Conservation (phyloP, 129 eudicot species). For the Arctium minus region DNA sequence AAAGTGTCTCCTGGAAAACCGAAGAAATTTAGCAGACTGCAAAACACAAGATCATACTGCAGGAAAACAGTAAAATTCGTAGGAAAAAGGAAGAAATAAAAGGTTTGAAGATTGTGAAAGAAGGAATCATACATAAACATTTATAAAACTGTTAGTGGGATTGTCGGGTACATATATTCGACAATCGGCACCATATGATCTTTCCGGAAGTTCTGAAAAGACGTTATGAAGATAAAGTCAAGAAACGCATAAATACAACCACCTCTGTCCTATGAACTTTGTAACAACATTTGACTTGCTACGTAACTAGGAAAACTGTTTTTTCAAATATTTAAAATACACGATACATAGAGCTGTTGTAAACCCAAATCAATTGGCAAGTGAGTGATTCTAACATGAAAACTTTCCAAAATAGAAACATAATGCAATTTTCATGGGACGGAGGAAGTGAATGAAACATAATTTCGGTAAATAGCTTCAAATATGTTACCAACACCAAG, state of each 20-base stretch:
- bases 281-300: not conserved
- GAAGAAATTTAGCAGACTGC: slow-evolving; percentile 14
- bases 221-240: slow-evolving; percentile 6
- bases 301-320: not conserved
- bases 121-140: slow-evolving; percentile 96
- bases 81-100: not conserved
- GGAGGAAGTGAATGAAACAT: not conserved
- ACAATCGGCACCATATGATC: slow-evolving; percentile 97
- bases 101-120: slow-evolving; percentile 38
- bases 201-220: slow-evolving; percentile 89
- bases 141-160: slow-evolving; percentile 95
- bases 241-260: not conserved
- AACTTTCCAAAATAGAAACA: not conserved
- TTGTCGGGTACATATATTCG: slow-evolving; percentile 80
- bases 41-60: not conserved
- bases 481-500: slow-evolving; percentile 85
- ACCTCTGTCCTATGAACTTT: slow-evolving; percentile 1
- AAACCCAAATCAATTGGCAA: not conserved
- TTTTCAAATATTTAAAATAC: not conserved
- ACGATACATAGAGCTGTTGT: not conserved
- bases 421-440: not conserved
- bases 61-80: not conserved
- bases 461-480: not conserved
- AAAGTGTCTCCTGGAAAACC: slow-evolving; percentile 69
- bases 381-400: not conserved